Conservation (phyloP, 108 stramenopile genomes). For the Seminavis robusta region DNA sequence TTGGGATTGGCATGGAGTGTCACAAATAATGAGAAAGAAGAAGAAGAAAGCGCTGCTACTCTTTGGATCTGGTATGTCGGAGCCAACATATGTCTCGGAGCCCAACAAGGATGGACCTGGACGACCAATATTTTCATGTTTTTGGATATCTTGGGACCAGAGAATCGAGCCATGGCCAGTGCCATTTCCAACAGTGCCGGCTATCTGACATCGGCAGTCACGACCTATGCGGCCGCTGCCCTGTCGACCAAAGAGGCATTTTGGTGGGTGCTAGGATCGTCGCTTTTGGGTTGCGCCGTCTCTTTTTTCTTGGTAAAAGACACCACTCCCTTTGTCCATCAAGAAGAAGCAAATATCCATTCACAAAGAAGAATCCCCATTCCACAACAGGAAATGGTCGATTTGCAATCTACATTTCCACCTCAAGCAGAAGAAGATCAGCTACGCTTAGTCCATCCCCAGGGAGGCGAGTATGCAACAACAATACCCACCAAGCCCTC, state of each 20-base stretch:
- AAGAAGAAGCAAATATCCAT: background rate
- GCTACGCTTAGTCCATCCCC: too few relatives aligned
- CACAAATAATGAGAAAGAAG: background rate
- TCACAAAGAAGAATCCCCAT: background rate
- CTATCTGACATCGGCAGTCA: conserved; percentile 9
- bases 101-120: conserved; percentile 24
- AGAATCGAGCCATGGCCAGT: conserved; percentile 12
- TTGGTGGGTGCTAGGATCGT: background rate
- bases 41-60: background rate
- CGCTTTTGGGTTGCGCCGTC: conserved; percentile 2
- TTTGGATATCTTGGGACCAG: conserved; percentile 18
- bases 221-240: conserved; percentile 7
- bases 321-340: conserved; percentile 2
- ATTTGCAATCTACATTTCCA: too few relatives aligned
- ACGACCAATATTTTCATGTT: conserved; percentile 24
- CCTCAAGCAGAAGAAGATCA: too few relatives aligned
- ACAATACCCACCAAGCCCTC: too few relatives aligned
- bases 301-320: conserved; percentile 1
- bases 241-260: conserved; percentile 1
- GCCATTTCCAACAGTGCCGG: conserved; percentile 15
- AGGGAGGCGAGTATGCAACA: too few relatives aligned
- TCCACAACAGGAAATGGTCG: too few relatives aligned
- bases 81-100: conserved; percentile 17
- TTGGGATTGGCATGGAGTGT: background rate
- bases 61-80: conserved; percentile 1